Evolutionary conservation across 179 eudicot species (phyloP).

Genomic region (Monotropa hypopitys): DNA sequence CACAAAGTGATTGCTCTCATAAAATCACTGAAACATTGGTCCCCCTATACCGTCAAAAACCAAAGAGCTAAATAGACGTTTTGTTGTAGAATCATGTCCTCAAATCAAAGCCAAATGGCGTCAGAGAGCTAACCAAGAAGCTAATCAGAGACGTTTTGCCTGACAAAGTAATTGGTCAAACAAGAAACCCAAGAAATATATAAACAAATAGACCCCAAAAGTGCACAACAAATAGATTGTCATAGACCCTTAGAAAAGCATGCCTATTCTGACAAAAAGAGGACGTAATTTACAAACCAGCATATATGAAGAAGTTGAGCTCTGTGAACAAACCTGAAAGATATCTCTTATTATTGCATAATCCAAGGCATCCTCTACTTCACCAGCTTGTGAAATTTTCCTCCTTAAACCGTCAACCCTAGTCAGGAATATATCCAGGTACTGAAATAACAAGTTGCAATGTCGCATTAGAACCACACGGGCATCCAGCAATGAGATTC

Average conservation of each 20-base stretch:
- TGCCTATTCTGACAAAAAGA: neutral
- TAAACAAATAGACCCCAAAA: neutral
- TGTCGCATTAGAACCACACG: neutral
- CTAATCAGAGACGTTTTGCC: too few relatives aligned
- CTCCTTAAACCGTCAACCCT: conserved; percentile 91
- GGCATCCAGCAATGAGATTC: neutral
- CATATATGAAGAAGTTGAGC: neutral
- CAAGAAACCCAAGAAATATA: neutral
- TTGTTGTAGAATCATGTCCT: too few relatives aligned
- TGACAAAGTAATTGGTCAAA: neutral
- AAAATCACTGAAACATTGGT: too few relatives aligned
- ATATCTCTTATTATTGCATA: conserved; percentile 54
- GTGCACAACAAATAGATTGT: neutral
- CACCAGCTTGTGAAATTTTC: conserved; percentile 48
- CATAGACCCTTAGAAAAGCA: neutral
- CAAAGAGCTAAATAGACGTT: too few relatives aligned
- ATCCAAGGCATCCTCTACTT: conserved; percentile 40
- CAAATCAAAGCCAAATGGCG: too few relatives aligned
- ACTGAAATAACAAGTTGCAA: conserved; percentile 37
- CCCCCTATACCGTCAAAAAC: too few relatives aligned
- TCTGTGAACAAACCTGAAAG: conserved; percentile 52
- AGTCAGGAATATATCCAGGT: conserved; percentile 75
- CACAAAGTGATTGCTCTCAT: too few relatives aligned
- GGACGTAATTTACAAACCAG: neutral
- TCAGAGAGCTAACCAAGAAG: too few relatives aligned